phyloP scores from a whole-genome alignment of 306 rosid genomes.

The Fragaria nilgerrensis region DNA sequence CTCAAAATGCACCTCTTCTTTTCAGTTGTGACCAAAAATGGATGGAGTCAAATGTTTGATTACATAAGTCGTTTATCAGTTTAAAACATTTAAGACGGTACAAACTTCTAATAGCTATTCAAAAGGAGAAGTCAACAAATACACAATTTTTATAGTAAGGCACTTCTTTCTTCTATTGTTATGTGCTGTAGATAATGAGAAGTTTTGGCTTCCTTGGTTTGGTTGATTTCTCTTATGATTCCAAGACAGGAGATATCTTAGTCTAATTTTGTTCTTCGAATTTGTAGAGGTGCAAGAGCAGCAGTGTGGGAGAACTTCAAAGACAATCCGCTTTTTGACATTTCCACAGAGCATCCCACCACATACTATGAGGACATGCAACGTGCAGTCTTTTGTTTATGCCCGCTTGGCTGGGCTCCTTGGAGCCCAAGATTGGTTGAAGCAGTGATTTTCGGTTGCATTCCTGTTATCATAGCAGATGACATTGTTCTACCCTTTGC shows the following conservation, averaged over 20 bases:
- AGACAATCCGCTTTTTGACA: conserved; percentile 94
- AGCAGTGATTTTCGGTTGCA: conserved; percentile 97
- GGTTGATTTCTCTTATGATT: neutral
- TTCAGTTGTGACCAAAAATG: neutral
- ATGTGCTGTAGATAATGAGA: neutral
- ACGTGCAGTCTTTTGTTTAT: conserved; percentile 87
- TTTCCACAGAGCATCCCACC: conserved; percentile 89
- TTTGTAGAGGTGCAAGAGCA: conserved; percentile 18
- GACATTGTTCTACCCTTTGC: conserved; percentile 97
- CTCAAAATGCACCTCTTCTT: neutral
- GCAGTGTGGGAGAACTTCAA: conserved; percentile 99
- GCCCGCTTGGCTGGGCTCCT: conserved; percentile 99
- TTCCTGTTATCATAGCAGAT: conserved; percentile 93
- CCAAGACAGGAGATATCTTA: neutral
- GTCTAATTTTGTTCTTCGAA: conserved; percentile 13
- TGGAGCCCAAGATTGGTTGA: conserved; percentile 98
- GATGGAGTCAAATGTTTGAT: neutral
- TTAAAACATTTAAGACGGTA: neutral
- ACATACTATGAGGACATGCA: conserved; percentile 99
- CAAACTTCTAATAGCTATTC: neutral
- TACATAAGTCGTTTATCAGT: neutral
- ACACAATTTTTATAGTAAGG: neutral
- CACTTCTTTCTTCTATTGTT: neutral
- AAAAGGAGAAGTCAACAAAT: neutral
- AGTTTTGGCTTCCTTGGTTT: neutral